Evolutionary conservation across 345 rosid species (phyloP).

Genomic region (Eucalyptus cladocalyx): DNA sequence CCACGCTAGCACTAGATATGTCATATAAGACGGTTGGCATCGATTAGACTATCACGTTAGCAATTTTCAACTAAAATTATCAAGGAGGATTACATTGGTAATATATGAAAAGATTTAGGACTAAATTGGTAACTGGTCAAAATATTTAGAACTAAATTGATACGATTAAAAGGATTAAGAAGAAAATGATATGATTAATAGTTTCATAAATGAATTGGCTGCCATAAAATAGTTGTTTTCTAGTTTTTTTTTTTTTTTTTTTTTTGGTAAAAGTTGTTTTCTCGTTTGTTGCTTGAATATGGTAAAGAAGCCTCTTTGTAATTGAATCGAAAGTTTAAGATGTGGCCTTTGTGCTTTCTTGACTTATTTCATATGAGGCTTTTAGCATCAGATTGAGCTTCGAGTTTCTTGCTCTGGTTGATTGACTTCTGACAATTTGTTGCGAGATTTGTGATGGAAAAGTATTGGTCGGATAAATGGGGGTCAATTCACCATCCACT

Average conservation of each 20-base stretch:
- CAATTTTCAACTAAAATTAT: not conserved
- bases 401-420: not conserved
- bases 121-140: no score
- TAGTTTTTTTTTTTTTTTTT: no score
- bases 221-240: not conserved
- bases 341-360: not conserved
- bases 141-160: no score
- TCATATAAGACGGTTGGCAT: not conserved
- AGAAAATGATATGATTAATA: no score
- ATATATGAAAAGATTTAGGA: no score
- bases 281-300: not conserved
- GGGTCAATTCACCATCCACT: not conserved
- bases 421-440: not conserved
- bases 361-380: not conserved
- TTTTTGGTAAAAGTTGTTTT: no score
- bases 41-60: not conserved
- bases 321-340: not conserved
- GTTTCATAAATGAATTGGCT: not conserved
- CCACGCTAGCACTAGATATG: not conserved
- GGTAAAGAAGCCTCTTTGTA: not conserved
- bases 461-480: not conserved
- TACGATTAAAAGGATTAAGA: no score
- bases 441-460: not conserved
- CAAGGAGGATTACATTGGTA: rapidly evolving
- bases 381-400: not conserved